Evolutionary conservation across 176 grass and related monocot genomes (phyloP).

Genomic region (Paspalum notatum): DNA sequence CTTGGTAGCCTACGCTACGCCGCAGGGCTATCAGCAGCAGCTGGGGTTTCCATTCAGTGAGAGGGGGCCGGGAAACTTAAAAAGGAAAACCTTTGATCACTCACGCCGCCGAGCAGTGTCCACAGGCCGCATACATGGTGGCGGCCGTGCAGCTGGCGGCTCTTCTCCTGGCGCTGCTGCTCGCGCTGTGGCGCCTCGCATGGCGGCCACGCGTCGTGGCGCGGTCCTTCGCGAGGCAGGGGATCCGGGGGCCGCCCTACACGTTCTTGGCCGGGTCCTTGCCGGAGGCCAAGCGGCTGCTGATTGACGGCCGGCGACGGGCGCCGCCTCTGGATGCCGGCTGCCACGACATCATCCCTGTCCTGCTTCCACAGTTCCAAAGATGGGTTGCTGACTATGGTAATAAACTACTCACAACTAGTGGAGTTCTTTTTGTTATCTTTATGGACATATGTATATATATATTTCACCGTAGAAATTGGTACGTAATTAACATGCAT

Average conservation of each 20-base stretch:
- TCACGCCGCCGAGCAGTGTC: neutral
- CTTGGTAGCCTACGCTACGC: neutral
- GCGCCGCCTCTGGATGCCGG: constrained; percentile 32
- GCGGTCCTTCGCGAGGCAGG: constrained; percentile 41
- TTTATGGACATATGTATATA: too few relatives aligned
- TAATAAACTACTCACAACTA: neutral
- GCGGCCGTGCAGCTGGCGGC: constrained; percentile 5
- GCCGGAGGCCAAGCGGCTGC: constrained; percentile 43
- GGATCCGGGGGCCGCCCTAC: constrained; percentile 47
- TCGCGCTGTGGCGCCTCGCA: constrained; percentile 36
- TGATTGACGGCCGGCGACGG: constrained; percentile 10
- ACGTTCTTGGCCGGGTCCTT: constrained; percentile 42
- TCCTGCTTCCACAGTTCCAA: constrained; percentile 27
- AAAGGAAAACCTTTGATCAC: neutral
- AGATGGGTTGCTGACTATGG: constrained; percentile 48
- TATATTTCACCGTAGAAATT: neutral
- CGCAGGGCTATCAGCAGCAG: too few relatives aligned
- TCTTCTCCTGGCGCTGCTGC: neutral
- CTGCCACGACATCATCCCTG: constrained; percentile 44
- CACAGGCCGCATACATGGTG: neutral
- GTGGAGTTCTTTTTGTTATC: neutral
- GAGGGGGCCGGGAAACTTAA: too few relatives aligned
- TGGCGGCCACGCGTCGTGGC: constrained; percentile 44
- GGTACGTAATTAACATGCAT: neutral
- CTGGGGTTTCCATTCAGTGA: neutral